Evolutionary conservation across 2,329 filamentous ascomycete species (phyloP).

Genomic region (Cytospora leucostoma): DNA sequence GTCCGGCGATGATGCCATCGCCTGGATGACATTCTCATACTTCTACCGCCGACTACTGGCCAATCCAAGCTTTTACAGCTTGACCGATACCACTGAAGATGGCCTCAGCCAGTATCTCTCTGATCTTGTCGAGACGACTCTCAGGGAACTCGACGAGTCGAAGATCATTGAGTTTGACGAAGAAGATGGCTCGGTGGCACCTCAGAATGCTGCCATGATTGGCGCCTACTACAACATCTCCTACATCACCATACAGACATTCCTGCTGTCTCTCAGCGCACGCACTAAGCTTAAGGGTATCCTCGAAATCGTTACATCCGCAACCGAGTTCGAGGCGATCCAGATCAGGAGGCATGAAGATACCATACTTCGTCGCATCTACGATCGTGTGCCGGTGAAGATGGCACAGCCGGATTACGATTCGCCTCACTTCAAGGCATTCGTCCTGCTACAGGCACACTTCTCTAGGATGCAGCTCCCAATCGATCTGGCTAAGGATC

Average conservation of each 20-base stretch:
- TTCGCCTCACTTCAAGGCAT: constrained; percentile 97
- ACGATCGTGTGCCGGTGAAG: constrained; percentile 93
- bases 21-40: constrained; percentile 98
- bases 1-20: constrained; percentile 94
- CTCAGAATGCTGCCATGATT: constrained; percentile 96
- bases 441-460: constrained; percentile 94
- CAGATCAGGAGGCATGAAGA: constrained; percentile 95
- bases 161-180: constrained; percentile 97
- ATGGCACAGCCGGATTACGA: constrained; percentile 85
- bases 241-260: constrained; percentile 98
- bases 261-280: constrained; percentile 84
- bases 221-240: constrained; percentile 99
- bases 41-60: constrained; percentile 94
- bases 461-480: constrained; percentile 97
- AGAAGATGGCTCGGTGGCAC: constrained; percentile 84
- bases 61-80: constrained; percentile 94
- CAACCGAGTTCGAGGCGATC: constrained; percentile 93
- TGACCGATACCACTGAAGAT: constrained; percentile 86
- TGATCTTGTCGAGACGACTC: constrained; percentile 87
- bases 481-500: constrained; percentile 93
- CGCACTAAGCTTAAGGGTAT: constrained; percentile 96
- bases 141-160: constrained; percentile 87
- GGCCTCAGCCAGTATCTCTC: constrained; percentile 93
- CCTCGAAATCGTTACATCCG: constrained; percentile 93
- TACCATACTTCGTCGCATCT: constrained; percentile 82